These are phyloP conservation scores for Umbilicaria muhlenbergii DNA, from an alignment of 495 filamentous ascomycete species.

Conservation along the genomic window DNA sequence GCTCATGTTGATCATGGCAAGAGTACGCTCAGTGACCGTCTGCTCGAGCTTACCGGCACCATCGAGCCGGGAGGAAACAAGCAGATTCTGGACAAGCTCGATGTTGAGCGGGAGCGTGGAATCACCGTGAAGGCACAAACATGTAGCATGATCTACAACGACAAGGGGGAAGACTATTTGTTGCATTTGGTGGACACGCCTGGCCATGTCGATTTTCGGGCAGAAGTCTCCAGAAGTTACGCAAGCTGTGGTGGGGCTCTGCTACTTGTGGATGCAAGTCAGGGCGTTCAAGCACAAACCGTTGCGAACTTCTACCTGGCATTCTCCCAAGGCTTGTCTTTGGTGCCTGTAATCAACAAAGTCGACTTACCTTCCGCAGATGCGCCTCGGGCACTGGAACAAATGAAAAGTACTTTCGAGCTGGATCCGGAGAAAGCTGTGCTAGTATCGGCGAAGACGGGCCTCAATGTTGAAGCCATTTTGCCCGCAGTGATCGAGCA, in stretches of 20 bases:
- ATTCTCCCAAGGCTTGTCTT: constrained; percentile 71
- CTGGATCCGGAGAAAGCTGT: constrained; percentile 69
- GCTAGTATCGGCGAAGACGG: constrained; percentile 85
- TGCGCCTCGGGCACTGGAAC: constrained; percentile 64
- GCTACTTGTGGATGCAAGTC: constrained; percentile 82
- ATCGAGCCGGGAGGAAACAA: constrained; percentile 79
- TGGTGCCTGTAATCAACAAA: constrained; percentile 94
- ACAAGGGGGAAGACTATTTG: constrained; percentile 75
- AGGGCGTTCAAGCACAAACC: constrained; percentile 86
- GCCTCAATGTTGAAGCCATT: constrained; percentile 63
- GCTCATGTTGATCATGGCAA: constrained; percentile 99
- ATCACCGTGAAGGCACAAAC: constrained; percentile 99
- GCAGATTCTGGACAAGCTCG: constrained; percentile 91
- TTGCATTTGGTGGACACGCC: constrained; percentile 94
- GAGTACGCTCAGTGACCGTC: constrained; percentile 77
- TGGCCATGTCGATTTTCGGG: constrained; percentile 93
- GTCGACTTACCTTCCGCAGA: constrained; percentile 84
- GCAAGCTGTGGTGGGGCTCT: constrained; percentile 89
- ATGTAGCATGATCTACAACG: constrained; percentile 89
- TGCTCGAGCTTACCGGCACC: constrained; percentile 90
- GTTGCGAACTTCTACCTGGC: constrained; percentile 97
- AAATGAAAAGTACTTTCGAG: constrained; percentile 76
- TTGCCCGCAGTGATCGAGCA: constrained; percentile 74
- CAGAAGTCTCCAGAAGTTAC: constrained; percentile 88
- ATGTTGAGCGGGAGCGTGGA: constrained; percentile 87